Conservation (phyloP, 2,329 filamentous ascomycete genomes). For the Beauveria sp. region DNA sequence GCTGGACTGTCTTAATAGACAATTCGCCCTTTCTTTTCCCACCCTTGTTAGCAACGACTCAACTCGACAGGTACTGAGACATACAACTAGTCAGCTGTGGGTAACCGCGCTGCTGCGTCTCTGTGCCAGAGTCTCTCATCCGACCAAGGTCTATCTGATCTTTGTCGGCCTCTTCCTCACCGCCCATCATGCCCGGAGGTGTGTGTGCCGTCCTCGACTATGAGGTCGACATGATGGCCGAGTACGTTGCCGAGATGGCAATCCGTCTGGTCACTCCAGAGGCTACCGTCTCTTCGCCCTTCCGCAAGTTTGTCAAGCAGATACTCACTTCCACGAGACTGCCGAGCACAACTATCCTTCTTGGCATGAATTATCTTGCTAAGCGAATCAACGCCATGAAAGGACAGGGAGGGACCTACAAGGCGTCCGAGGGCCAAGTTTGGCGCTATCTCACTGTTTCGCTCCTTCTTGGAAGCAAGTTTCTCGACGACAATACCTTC, state of each 20-base stretch:
- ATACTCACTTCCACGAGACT: slow-evolving; percentile 85
- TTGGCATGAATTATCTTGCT: slow-evolving; percentile 84
- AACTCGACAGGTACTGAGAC: slow-evolving; percentile 6
- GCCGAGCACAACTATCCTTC: slow-evolving; percentile 82
- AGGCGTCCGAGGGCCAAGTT: slow-evolving; percentile 60
- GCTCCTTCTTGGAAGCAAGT: slow-evolving; percentile 86
- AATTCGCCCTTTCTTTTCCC: background rate
- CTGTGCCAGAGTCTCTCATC: slow-evolving; percentile 16
- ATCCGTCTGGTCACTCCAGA: slow-evolving; percentile 49
- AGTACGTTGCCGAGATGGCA: slow-evolving; percentile 89
- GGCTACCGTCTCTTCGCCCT: slow-evolving; percentile 55
- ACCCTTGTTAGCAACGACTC: background rate
- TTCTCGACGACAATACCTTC: slow-evolving; percentile 94
- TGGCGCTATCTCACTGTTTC: slow-evolving; percentile 84
- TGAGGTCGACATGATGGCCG: slow-evolving; percentile 91
- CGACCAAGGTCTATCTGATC: slow-evolving; percentile 34
- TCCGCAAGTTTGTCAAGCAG: slow-evolving; percentile 86
- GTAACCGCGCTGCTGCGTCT: slow-evolving; percentile 12
- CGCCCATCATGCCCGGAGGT: slow-evolving; percentile 61
- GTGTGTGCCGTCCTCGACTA: slow-evolving; percentile 94
- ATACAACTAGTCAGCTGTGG: background rate
- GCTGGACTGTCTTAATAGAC: slow-evolving; percentile 22
- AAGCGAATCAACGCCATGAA: slow-evolving; percentile 73
- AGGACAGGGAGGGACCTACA: slow-evolving; percentile 40
- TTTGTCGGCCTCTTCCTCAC: slow-evolving; percentile 29